Evolutionary conservation across 192 early-diverging fungal species (phyloP).

Genomic region (Coemansia sp.): DNA sequence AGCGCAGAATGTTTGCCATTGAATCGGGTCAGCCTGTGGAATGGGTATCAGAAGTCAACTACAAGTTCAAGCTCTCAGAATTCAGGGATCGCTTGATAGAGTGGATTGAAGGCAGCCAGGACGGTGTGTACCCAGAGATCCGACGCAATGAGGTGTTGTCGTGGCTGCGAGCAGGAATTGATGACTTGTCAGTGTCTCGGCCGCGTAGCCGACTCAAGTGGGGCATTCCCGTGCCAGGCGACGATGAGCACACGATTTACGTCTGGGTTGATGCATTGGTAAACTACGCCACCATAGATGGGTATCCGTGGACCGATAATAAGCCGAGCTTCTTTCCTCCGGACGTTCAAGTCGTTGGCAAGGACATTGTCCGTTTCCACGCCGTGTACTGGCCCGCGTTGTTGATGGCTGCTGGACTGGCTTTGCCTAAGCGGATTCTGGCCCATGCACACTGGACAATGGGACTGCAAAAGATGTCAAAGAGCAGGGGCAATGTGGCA

Average conservation of each 20-base stretch:
- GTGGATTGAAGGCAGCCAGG: constrained; percentile 71
- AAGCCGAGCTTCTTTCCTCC: constrained; percentile 59
- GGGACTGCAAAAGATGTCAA: constrained; percentile 91
- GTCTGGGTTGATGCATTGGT: constrained; percentile 97
- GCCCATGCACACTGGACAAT: constrained; percentile 96
- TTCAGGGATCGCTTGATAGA: constrained; percentile 60
- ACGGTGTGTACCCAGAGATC: constrained; percentile 66
- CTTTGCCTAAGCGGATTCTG: constrained; percentile 75
- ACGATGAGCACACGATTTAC: constrained; percentile 86
- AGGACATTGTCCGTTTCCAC: constrained; percentile 96
- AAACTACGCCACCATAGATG: constrained; percentile 86
- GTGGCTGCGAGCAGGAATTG: constrained; percentile 59
- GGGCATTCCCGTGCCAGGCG: constrained; percentile 90
- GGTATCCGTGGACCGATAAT: constrained; percentile 69
- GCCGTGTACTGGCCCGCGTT: constrained; percentile 98
- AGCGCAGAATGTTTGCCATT: constrained; percentile 49
- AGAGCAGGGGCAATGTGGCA: constrained; percentile 87
- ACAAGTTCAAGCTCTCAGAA: constrained; percentile 79
- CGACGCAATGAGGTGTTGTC: constrained; percentile 63
- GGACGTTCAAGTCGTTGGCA: constrained; percentile 84
- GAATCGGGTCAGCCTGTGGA: constrained; percentile 85
- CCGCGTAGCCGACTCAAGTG: constrained; percentile 73
- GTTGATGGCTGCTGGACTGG: constrained; percentile 81
- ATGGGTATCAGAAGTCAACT: constrained; percentile 91
- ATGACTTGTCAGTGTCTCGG: constrained; percentile 86